Conservation (phyloP, 352 stramenopile genomes). For the Pythium utonaiense region DNA sequence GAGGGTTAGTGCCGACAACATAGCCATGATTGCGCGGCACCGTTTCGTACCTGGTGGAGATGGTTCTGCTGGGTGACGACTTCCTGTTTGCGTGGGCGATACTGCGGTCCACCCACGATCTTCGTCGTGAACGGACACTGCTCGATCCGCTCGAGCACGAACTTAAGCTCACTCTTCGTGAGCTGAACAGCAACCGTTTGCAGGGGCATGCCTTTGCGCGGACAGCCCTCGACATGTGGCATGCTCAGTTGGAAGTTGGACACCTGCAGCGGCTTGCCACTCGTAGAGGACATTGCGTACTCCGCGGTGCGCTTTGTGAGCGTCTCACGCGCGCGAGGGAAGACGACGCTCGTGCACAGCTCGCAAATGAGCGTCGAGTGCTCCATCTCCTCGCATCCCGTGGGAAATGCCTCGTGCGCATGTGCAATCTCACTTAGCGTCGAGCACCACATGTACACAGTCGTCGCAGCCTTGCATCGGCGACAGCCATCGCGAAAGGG, state of each 20-base stretch:
- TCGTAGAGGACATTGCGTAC: constrained; percentile 47
- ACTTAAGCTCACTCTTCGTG: constrained; percentile 85
- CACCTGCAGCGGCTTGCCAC: constrained; percentile 66
- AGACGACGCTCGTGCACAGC: constrained; percentile 64
- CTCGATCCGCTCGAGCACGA: constrained; percentile 75
- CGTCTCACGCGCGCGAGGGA: constrained; percentile 63
- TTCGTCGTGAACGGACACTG: constrained; percentile 54
- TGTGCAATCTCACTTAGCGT: constrained; percentile 63
- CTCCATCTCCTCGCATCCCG: constrained; percentile 57
- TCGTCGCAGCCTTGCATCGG: constrained; percentile 71
- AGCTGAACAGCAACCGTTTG: constrained; percentile 62
- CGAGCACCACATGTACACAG: constrained; percentile 67
- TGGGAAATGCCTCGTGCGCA: constrained; percentile 64
- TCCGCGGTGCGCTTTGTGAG: constrained; percentile 55
- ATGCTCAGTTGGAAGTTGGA: constrained; percentile 86
- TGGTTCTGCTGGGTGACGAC: constrained; percentile 70
- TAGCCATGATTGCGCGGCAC: background rate
- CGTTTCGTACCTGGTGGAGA: constrained; percentile 54
- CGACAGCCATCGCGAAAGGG: constrained; percentile 83
- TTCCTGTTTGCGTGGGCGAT: constrained; percentile 48
- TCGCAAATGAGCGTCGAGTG: constrained; percentile 77
- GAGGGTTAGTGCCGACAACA: background rate
- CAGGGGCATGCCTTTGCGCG: constrained; percentile 79
- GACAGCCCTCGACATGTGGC: constrained; percentile 83
- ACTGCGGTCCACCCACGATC: constrained; percentile 62